Conservation (phyloP, 2,329 filamentous ascomycete genomes). For the Akanthomyces lecanii region DNA sequence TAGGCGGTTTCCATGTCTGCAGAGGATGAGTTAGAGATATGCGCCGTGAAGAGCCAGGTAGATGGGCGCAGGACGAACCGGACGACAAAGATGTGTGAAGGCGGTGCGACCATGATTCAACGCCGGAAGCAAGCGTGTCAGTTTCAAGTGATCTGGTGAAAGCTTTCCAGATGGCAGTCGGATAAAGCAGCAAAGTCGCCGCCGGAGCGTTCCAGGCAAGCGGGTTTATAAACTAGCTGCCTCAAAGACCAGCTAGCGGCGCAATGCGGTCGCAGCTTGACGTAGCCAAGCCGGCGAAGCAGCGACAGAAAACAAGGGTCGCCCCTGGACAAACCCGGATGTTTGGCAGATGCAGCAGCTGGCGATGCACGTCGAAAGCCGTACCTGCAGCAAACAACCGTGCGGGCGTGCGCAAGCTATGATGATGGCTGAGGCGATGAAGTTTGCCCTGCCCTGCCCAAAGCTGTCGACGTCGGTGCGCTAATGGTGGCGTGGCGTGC, state of each 20-base stretch:
- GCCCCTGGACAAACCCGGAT: not conserved
- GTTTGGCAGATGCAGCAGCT: not conserved
- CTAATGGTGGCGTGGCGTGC: not conserved
- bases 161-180: not conserved
- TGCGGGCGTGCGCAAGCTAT: slow-evolving; percentile 3
- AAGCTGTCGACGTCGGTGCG: not conserved
- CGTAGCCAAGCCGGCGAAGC: slow-evolving; percentile 1
- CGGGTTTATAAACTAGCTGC: not conserved
- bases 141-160: not conserved
- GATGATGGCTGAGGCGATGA: not conserved
- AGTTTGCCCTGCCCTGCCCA: not conserved
- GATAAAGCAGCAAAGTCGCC: not conserved
- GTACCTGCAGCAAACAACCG: not conserved
- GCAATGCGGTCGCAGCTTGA: slow-evolving; percentile 1
- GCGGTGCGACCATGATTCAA: slow-evolving; percentile 37
- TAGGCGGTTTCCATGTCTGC: slow-evolving; percentile 83
- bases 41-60: not conserved
- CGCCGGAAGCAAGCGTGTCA: not conserved
- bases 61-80: slow-evolving; percentile 31
- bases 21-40: not conserved
- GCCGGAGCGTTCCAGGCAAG: not conserved
- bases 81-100: slow-evolving; percentile 42
- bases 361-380: not conserved
- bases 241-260: not conserved
- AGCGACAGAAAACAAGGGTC: not conserved